phyloP scores from a whole-genome alignment of 2,329 filamentous ascomycete genomes.

The Neodidymelliopsis sp. region DNA sequence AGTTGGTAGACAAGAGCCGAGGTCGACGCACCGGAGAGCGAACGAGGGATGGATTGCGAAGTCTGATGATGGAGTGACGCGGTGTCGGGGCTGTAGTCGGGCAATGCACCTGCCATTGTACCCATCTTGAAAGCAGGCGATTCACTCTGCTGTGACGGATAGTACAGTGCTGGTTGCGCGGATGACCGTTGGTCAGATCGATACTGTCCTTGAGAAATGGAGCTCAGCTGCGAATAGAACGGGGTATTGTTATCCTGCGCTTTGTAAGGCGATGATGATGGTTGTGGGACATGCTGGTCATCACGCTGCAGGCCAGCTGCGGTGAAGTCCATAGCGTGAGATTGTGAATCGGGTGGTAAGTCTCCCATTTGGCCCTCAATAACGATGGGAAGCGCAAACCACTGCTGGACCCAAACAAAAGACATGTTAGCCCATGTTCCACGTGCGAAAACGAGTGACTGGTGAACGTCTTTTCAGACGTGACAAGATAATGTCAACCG shows the following conservation, averaged over 20 bases:
- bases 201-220: slow-evolving; percentile 37
- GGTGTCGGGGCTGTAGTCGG: slow-evolving; percentile 42
- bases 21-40: slow-evolving; percentile 48
- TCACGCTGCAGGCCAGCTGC: slow-evolving; percentile 40
- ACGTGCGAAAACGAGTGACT: slow-evolving; percentile 23
- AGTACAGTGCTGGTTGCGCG: slow-evolving; percentile 31
- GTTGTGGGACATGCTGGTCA: slow-evolving; percentile 25
- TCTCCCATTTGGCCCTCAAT: slow-evolving; percentile 52
- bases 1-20: slow-evolving; percentile 52
- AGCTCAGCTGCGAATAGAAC: slow-evolving; percentile 49
- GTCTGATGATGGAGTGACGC: slow-evolving; percentile 25
- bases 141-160: slow-evolving; percentile 38
- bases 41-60: slow-evolving; percentile 38
- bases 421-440: slow-evolving; percentile 52
- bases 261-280: slow-evolving; percentile 27
- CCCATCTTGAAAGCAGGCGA: slow-evolving; percentile 46
- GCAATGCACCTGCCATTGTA: slow-evolving; percentile 46
- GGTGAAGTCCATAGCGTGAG: slow-evolving; percentile 41
- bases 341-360: slow-evolving; percentile 40
- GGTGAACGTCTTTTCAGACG: slow-evolving; percentile 30
- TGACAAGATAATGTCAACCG: slow-evolving; percentile 15
- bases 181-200: slow-evolving; percentile 41
- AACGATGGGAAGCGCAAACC: slow-evolving; percentile 51
- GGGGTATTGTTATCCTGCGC: slow-evolving; percentile 37
- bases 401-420: slow-evolving; percentile 54